Evolutionary conservation across 371 early-diverging fungal species (phyloP).

Genomic region (Mucor circinelloides): DNA sequence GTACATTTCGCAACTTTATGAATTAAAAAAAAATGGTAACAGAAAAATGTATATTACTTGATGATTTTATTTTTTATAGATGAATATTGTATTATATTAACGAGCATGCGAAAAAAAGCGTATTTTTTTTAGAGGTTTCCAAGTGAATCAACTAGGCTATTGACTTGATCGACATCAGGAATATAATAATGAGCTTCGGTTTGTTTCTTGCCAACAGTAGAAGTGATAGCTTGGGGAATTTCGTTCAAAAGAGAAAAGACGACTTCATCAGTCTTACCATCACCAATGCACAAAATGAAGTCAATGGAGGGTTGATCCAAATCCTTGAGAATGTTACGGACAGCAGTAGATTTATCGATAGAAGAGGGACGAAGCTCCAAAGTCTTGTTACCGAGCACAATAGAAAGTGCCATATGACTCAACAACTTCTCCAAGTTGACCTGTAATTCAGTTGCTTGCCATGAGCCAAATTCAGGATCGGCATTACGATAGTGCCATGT

Average conservation of each 20-base stretch:
- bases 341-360: constrained; percentile 89
- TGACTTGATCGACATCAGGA: constrained; percentile 67
- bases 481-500: constrained; percentile 95
- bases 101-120: too few species aligned
- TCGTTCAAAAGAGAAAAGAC: constrained; percentile 70
- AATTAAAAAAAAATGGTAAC: too few species aligned
- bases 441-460: constrained; percentile 82
- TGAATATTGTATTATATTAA: too few species aligned
- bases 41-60: too few species aligned
- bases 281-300: constrained; percentile 88
- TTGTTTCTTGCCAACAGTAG: constrained; percentile 95
- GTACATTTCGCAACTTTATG: too few species aligned
- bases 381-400: constrained; percentile 92
- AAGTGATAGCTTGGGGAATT: constrained; percentile 69
- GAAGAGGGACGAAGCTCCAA: constrained; percentile 91
- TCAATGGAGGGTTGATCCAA: constrained; percentile 54
- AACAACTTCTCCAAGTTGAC: constrained; percentile 93
- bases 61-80: too few species aligned
- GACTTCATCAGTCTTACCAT: constrained; percentile 93
- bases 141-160: constrained; percentile 56
- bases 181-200: constrained; percentile 91
- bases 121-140: constrained; percentile 22
- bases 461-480: constrained; percentile 85
- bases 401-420: constrained; percentile 90
- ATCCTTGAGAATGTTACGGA: constrained; percentile 87